Base-by-base conservation (phyloP, 306 rosid species). In the Neltuma alba region DNA sequence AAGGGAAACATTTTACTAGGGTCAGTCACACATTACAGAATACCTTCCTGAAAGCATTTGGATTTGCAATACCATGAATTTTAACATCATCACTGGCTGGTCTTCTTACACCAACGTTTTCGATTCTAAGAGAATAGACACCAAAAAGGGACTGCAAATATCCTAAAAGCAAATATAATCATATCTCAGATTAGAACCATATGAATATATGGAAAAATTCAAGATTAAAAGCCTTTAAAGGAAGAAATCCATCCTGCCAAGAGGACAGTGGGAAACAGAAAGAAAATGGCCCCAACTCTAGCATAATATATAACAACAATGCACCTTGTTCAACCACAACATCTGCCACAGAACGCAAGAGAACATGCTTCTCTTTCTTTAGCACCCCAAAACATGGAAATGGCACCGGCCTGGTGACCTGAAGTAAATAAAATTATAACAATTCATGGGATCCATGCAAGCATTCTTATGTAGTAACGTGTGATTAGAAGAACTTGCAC, bases 321-420 rank as follows among this genome's bases (percentile, higher is more conserved):
- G 62, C 66, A 95, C 99, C 99, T 90, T 95, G 99, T 83, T 95
- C 98, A 76, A 95, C 82, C 40, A 91, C 90, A n/a, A 95, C 78
- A 87, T 92, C 99, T 5, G 98, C 86, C 65, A 94, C 99, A 25
- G 85, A 89, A 73, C 88, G 89, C 84, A 95, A 80, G 60, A 95
- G 80, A 81, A 95, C 93, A 86, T 95, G 94, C 93, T 95, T 95
- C 93, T 94, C 95, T 71, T 92, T 95, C 81, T 90, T 83, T 78
- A 91, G 80, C 42, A 83, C 97, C 30, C 99, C 99, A 52, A 92
- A 95, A 81, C 94, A 90, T n/a, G 97, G 97, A 81, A 94, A 90
- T 44, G 97, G 91, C 57, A 91, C 97, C 0, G 99, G 97, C 89
- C 86, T 92, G 0, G 92, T 77, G 78, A 85, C 95, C 99, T 92